Percentiles rank a stretch among this genome's conserved stretches.
Evolutionary conservation across 306 rosid genomes (phyloP).

Genomic region (Herpetospermum pedunculosum): DNA sequence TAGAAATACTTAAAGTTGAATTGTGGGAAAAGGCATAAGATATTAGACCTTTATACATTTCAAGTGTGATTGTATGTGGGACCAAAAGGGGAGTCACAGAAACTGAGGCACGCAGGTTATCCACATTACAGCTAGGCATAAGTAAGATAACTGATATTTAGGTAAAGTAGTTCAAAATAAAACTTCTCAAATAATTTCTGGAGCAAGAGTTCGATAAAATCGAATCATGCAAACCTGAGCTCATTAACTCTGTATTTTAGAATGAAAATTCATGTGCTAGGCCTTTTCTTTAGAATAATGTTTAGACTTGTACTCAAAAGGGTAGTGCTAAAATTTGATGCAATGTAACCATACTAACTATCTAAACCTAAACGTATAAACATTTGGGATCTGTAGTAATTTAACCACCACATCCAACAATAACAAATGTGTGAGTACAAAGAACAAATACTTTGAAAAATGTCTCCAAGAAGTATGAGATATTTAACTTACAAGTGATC

Average conservation of each 20-base stretch:
- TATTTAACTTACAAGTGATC: conserved; percentile 59
- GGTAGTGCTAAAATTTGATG: background rate
- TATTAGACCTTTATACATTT: background rate
- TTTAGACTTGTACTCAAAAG: background rate
- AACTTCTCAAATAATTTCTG: background rate
- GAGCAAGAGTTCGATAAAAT: background rate
- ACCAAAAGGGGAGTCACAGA: background rate
- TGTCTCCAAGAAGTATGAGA: conserved; percentile 1
- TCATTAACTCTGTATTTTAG: background rate
- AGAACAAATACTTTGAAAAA: background rate
- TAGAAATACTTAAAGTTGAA: conserved; percentile 5
- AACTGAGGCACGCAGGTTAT: background rate
- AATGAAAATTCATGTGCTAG: background rate
- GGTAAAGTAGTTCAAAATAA: background rate
- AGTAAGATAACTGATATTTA: background rate
- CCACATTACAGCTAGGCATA: background rate
- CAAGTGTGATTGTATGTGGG: background rate
- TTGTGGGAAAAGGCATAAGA: background rate
- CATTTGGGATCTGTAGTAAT: background rate
- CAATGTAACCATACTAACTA: background rate
- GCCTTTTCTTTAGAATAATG: background rate
- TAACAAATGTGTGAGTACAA: background rate
- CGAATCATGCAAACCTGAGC: background rate
- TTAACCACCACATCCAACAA: background rate
- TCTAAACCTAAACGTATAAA: background rate